Evolutionary conservation across 805 yeast species (phyloP), one percentile per base, ranked within the genome.

Genomic region (Zygosaccharomyces kombuchaensis): DNA sequence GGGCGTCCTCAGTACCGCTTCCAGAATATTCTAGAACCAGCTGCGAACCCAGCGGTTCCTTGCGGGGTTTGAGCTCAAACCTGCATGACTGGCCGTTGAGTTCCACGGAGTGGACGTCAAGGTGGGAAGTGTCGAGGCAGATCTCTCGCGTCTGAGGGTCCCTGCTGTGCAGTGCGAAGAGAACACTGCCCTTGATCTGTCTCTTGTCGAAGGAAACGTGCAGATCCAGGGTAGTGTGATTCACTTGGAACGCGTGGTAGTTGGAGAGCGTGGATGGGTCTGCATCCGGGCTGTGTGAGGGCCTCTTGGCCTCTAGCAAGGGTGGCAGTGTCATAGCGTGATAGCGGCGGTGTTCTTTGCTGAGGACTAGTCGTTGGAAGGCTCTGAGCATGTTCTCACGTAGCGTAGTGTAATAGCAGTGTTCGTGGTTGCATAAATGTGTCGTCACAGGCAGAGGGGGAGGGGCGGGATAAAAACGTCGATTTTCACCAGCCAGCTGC

Each of bases 231-330:
- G 57, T 59, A 1, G 95, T 81, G 47, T 76, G 66, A 3, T 63
- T 54, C 19, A 86, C 74, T 2, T 63, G 54, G 57, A 86, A 82
- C 23, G 66, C 53, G 13, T 56, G 53, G 63, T 87, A 89, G 62
- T 83, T 85, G 34, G 96, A 87, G 38, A 81, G 70, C 2, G 96
- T 86, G 1, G 95, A 84, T 19, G 84, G 84, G 63, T 89, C 96
- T 9, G 60, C 46, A 54, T 81, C 87, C 3, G 87, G 73, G 3
- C 63, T 52, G 6, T 45, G 36, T 9, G 36, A 14, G 3, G 72
- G 73, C 56, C 71, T 63, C 38, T 55, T 55, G 6, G 44, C 40
- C 35, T 58, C 57, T 26, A 19, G 36, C 25, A 62, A 51, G 2
- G 61, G 51, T 19, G 72, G 67, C 12, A 66, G 42, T 38, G 45